A percentile compares a stretch with the other conserved stretches of the same genome.
phyloP scores from a whole-genome alignment of 2,329 filamentous ascomycete genomes.

The Magnaporthales sp. region DNA sequence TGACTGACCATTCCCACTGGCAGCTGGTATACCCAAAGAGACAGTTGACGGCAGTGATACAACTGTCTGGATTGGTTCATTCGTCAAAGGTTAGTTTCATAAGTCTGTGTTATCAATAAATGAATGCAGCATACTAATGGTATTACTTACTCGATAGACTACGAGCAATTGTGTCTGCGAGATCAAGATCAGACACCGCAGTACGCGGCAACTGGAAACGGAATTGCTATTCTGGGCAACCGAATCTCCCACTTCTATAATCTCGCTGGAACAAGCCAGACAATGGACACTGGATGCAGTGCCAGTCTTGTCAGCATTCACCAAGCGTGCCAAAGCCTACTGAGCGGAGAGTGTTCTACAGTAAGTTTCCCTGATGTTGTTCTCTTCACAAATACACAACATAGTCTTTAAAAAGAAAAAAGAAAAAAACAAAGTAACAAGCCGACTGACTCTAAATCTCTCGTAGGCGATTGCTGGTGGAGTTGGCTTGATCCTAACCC shows the following conservation, averaged over 20 bases:
- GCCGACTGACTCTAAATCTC: background rate
- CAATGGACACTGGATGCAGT: constrained; percentile 51
- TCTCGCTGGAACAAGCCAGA: constrained; percentile 45
- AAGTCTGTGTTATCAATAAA: background rate
- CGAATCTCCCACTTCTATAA: constrained; percentile 48
- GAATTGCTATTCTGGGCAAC: constrained; percentile 45
- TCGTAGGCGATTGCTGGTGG: constrained; percentile 38
- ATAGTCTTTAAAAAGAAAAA: background rate
- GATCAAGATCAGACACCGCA: constrained; percentile 41
- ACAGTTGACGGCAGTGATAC: constrained; percentile 34
- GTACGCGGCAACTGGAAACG: constrained; percentile 44
- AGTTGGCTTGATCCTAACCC: constrained; percentile 43
- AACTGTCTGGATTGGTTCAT: constrained; percentile 41
- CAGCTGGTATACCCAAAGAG: constrained; percentile 35
- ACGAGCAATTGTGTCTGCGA: constrained; percentile 38
- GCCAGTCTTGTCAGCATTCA: constrained; percentile 45
- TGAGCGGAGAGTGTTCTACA: constrained; percentile 31
- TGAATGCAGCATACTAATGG: background rate
- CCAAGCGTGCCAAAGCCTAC: constrained; percentile 40
- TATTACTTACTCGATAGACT: constrained; percentile 25
- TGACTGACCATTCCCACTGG: background rate
- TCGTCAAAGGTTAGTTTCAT: constrained; percentile 33
- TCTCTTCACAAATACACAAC: background rate
- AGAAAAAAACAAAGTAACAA: constrained; percentile 12
- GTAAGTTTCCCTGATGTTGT: constrained; percentile 17